Conservation (phyloP, 108 stramenopile genomes). For the Stephanodiscus minutulus region DNA sequence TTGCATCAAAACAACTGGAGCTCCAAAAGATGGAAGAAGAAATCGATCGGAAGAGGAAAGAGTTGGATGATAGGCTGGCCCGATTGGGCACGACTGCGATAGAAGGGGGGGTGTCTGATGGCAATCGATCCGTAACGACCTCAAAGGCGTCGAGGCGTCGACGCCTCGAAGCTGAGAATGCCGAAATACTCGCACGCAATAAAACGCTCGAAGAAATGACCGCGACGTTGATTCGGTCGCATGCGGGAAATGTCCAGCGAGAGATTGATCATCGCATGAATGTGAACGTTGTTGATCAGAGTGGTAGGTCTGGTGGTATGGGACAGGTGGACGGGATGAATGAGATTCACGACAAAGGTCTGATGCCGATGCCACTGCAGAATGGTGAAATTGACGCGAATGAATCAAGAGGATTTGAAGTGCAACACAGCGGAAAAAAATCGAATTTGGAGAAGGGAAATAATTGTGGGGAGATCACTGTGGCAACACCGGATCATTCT, state of each 20-base stretch:
- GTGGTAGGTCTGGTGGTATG: no score
- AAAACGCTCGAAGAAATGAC: not conserved
- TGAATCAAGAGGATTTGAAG: not conserved
- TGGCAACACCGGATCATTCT: not conserved
- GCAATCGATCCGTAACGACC: not conserved
- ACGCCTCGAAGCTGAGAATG: not conserved
- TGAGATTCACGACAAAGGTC: not conserved
- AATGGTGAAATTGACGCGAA: not conserved
- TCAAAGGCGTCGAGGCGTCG: conserved; percentile 12
- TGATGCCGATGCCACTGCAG: not conserved
- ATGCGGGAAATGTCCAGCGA: conserved; percentile 13
- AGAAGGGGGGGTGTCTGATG: no score
- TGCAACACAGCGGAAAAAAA: not conserved
- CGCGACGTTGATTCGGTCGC: conserved; percentile 3
- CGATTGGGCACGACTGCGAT: not conserved
- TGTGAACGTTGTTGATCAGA: not conserved
- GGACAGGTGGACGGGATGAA: no score
- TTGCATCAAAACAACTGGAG: not conserved
- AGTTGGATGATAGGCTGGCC: not conserved
- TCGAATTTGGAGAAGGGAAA: not conserved
- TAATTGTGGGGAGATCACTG: not conserved
- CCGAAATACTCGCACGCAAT: not conserved
- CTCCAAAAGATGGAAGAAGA: not conserved
- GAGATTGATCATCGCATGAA: not conserved
- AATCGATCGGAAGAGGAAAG: conserved; percentile 8